phyloP scores from a whole-genome alignment of 495 filamentous ascomycete genomes.

The Penicillium chermesinum region DNA sequence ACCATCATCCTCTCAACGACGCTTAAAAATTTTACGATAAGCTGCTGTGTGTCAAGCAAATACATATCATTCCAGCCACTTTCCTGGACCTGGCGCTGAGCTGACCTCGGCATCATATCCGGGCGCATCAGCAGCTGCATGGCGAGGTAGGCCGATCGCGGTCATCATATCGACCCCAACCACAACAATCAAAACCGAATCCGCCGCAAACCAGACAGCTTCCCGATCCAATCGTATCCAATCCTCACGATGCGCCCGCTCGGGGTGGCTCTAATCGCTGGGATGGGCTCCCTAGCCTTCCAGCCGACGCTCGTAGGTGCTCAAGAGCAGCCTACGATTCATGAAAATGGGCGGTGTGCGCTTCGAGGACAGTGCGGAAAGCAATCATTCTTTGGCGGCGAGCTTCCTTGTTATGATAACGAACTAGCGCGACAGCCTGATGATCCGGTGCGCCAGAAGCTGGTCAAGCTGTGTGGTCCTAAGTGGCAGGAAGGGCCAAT shows the following conservation, averaged over 20 bases:
- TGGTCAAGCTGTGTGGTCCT: constrained; percentile 79
- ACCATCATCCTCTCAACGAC: neutral
- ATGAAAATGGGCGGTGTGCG: constrained; percentile 86
- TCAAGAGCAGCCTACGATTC: constrained; percentile 54
- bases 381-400: constrained; percentile 76
- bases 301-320: constrained; percentile 26
- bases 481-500: constrained; percentile 79
- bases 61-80: too few relatives aligned
- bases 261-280: constrained; percentile 22
- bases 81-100: neutral
- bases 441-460: constrained; percentile 60
- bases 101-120: constrained; percentile 5
- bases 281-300: constrained; percentile 27
- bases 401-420: constrained; percentile 94
- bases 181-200: too few relatives aligned
- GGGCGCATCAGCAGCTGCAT: constrained; percentile 7
- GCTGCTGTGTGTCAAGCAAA: too few relatives aligned
- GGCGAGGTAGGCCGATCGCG: neutral
- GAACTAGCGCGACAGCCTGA: constrained; percentile 70
- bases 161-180: neutral
- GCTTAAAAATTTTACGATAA: too few relatives aligned
- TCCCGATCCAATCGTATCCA: too few relatives aligned
- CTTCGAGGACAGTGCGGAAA: constrained; percentile 88
- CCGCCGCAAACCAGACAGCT: too few relatives aligned
- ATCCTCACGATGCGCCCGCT: constrained; percentile 36